A percentile compares a stretch with the other conserved stretches of the same genome.
Evolutionary conservation across 1,284 basidiomycete genomes (phyloP).

Genomic region (Bjerkandera adusta): DNA sequence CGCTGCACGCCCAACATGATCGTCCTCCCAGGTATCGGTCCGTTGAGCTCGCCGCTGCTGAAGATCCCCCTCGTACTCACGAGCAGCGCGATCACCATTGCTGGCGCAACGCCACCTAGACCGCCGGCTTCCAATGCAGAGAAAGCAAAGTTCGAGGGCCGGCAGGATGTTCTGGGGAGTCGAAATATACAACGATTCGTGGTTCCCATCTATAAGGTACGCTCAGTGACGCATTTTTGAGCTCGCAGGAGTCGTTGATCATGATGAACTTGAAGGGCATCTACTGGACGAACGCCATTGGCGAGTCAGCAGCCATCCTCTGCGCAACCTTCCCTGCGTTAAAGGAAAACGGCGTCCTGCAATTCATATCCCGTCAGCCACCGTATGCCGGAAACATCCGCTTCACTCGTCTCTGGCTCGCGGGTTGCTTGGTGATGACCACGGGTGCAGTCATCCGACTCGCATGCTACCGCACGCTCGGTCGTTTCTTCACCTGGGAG

Average conservation of each 20-base stretch:
- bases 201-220: no score
- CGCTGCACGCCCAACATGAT: no score
- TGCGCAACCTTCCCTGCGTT: no score
- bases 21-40: no score
- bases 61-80: background rate
- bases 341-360: no score
- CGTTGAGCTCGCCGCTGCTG: background rate
- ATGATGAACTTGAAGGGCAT: background rate
- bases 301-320: constrained; percentile 6
- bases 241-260: no score
- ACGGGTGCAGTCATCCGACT: constrained; percentile 1
- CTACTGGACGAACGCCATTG: background rate
- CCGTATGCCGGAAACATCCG: background rate
- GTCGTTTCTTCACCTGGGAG: constrained; percentile 9
- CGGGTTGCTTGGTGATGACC: background rate
- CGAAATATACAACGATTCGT: no score
- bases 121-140: background rate
- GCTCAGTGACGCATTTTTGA: no score
- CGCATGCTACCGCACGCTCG: constrained; percentile 6
- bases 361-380: no score
- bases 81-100: background rate
- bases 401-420: background rate
- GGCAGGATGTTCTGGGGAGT: no score
- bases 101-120: background rate
- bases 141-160: background rate